Evolutionary conservation across 345 rosid species (phyloP).

Genomic region (Iberis pinnata): DNA sequence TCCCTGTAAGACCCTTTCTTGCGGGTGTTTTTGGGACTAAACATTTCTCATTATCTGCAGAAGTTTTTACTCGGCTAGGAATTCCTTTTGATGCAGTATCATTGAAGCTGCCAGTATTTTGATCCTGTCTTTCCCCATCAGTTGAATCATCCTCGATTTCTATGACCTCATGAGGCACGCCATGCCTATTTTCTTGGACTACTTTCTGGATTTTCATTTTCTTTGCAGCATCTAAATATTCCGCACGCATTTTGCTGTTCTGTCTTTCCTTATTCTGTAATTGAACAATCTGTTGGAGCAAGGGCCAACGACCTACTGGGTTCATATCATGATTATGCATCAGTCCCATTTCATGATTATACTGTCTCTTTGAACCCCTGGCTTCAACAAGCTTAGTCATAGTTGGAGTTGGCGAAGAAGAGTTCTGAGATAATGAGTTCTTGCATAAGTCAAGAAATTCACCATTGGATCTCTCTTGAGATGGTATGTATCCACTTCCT

Average conservation of each 20-base stretch:
- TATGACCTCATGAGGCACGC: conserved; percentile 22
- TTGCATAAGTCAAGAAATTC: conserved; percentile 9
- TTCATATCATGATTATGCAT: conserved; percentile 20
- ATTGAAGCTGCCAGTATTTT: conserved; percentile 15
- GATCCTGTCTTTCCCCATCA: conserved; percentile 22
- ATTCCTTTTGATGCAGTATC: conserved; percentile 19
- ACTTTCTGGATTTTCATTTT: conserved; percentile 39
- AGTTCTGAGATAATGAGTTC: conserved; percentile 22
- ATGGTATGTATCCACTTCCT: conserved; percentile 22
- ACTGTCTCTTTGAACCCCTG: conserved; percentile 43
- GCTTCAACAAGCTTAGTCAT: conserved; percentile 28
- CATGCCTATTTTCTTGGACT: conserved; percentile 14
- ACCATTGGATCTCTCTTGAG: conserved; percentile 6
- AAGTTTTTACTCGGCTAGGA: conserved; percentile 20
- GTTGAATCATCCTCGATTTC: conserved; percentile 25
- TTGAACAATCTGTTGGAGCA: conserved; percentile 24
- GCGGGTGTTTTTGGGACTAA: conserved; percentile 32
- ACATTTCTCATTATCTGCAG: conserved; percentile 20
- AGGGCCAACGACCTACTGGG: conserved; percentile 16
- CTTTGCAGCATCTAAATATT: conserved; percentile 29
- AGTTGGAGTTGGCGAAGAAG: conserved; percentile 6
- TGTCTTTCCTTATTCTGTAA: conserved; percentile 26
- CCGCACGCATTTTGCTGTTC: conserved; percentile 14
- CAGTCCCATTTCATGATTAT: conserved; percentile 30
- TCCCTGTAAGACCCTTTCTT: conserved; percentile 24